These are phyloP conservation scores for Platanus orientalis DNA, from an alignment of 164 flowering plant species.

Conservation along the genomic window DNA sequence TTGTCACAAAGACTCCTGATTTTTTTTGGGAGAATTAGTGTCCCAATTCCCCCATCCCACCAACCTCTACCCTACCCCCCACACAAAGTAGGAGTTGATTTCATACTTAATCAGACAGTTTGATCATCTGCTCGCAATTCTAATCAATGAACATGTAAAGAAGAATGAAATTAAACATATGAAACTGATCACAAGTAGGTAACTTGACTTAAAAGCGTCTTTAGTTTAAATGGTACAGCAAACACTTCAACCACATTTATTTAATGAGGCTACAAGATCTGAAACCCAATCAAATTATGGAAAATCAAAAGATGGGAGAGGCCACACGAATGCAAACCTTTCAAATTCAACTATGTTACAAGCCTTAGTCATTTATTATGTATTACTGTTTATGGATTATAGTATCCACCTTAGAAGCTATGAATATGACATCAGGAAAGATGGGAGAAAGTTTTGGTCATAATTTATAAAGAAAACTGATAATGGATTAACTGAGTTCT, in stretches of 20 bases:
- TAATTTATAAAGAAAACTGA: too few species aligned
- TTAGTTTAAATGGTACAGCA: not conserved
- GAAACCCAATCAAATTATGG: not conserved
- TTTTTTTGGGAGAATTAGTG: too few species aligned
- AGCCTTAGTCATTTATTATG: too few species aligned
- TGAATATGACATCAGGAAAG: too few species aligned
- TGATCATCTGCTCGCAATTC: not conserved
- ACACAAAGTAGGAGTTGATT: constrained; percentile 1
- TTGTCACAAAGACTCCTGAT: too few species aligned
- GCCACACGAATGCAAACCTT: too few species aligned
- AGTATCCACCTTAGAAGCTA: too few species aligned
- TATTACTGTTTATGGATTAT: too few species aligned
- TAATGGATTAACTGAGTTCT: too few species aligned
- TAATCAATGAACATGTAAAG: not conserved
- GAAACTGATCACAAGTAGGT: not conserved
- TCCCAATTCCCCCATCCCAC: too few species aligned
- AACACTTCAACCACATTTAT: not conserved
- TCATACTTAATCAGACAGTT: not conserved
- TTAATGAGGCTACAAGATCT: not conserved
- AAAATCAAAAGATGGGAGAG: not conserved
- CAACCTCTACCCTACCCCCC: not conserved
- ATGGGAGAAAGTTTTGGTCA: too few species aligned
- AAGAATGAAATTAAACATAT: not conserved
- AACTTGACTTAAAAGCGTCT: not conserved
- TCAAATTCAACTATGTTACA: too few species aligned